Base-by-base conservation (phyloP, 2,329 filamentous ascomycete species). In the Fusarium redolens region DNA sequence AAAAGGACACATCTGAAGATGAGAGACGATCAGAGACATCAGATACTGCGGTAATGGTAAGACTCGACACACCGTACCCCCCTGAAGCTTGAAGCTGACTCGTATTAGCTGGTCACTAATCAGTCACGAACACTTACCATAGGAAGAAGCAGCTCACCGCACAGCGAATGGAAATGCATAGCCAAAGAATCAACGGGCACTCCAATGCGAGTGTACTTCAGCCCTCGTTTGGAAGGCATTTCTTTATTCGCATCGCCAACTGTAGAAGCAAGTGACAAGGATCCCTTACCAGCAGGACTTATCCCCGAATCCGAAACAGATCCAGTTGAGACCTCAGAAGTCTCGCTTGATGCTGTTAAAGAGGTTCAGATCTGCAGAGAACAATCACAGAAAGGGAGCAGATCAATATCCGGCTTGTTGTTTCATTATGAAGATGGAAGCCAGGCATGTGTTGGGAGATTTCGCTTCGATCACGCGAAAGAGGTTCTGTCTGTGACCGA, bases 141-240 rank as follows among this genome's bases (percentile, higher is more conserved):
- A 13, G 38, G 63, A 48, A 30, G 14, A 25, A 30, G 9, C 10
- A 28, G 9, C 9, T 25, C 41, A 31, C 12, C 14, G 1, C 20
- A 52, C 0, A 41, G n/a, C 22, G 44, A 58, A 4, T 72, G 69
- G 69, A 52, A 45, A 33, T 66, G 69, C 12, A 48, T 72, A n/a
- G 52, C 69, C 9, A 47, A 44, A 25, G 25, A 47, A 5, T 37
- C 15, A 5, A 33, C 28, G 3, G 35, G 18, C 2, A 55, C 10
- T 13, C 30, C 38, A 5, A 66, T 52, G 35, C 17, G 18, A 31
- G 22, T 65, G 2, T 69, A 58, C 40, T 52, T 69, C 10, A 43
- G 38, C 10, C 44, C 50, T 43, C 22, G 43, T n/a, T 14, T 69
- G 7, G 58, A 38, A 1, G 65, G 65, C 6, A 18, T 69, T 25